Conservation (phyloP, 805 yeast genomes). For the Candida boidinii region DNA sequence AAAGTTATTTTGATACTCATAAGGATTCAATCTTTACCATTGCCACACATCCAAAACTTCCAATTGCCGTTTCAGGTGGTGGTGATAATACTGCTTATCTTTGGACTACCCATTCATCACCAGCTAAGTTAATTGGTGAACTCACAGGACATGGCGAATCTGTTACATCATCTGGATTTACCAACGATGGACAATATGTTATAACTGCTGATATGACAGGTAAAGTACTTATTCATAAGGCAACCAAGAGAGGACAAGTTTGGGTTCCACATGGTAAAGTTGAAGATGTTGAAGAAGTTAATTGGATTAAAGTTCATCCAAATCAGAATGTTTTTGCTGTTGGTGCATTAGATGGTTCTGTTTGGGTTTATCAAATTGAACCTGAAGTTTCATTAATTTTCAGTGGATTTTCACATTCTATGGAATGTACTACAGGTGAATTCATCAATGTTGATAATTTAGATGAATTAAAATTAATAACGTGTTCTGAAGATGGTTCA, state of each 20-base stretch:
- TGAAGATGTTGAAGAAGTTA: conserved; percentile 85
- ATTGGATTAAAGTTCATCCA: conserved; percentile 80
- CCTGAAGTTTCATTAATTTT: conserved; percentile 56
- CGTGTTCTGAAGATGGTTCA: conserved; percentile 79
- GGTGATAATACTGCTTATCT: conserved; percentile 85
- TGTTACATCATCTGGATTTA: conserved; percentile 76
- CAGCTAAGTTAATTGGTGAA: conserved; percentile 72
- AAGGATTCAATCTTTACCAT: conserved; percentile 79
- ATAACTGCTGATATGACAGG: conserved; percentile 97
- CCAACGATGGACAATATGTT: conserved; percentile 70
- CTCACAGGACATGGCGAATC: conserved; percentile 82
- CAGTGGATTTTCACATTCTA: conserved; percentile 74
- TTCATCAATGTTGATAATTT: conserved; percentile 57
- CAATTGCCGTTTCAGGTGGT: conserved; percentile 87
- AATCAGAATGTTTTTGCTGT: conserved; percentile 71
- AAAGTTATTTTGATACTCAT: conserved; percentile 84
- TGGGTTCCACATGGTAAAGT: conserved; percentile 68
- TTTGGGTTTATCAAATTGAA: conserved; percentile 82
- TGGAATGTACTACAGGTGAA: conserved; percentile 72
- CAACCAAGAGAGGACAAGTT: conserved; percentile 69
- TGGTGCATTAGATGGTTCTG: conserved; percentile 89
- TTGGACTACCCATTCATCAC: conserved; percentile 88
- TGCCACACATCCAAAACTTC: conserved; percentile 77
- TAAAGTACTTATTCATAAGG: conserved; percentile 61
- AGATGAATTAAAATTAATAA: conserved; percentile 55